Percentiles rank a stretch among this genome's conserved stretches.
These are phyloP conservation scores for Mesotaenium endlicherianum DNA, from an alignment of 139 green algal species.

Conservation along the genomic window DNA sequence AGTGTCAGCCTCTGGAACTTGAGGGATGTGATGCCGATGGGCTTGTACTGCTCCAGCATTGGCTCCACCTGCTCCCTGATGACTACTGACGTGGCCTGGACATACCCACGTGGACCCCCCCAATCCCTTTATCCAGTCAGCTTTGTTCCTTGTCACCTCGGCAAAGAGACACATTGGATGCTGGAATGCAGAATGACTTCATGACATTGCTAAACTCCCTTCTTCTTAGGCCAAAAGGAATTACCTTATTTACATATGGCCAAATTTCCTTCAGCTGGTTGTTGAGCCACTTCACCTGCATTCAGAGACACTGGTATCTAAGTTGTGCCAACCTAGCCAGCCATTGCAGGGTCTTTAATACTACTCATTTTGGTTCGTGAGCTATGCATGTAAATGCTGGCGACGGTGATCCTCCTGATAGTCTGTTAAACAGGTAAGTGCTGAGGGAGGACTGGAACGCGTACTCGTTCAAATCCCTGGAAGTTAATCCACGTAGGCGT, in stretches of 20 bases:
- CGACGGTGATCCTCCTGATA: neutral
- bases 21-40: constrained; percentile 8
- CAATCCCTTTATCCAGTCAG: neutral
- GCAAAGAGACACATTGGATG: too few species aligned
- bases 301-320: neutral
- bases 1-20: constrained; percentile 32
- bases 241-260: constrained; percentile 37
- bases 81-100: constrained; percentile 16
- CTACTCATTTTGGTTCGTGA: too few species aligned
- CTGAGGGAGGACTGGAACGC: neutral
- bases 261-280: constrained; percentile 33
- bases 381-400: too few species aligned
- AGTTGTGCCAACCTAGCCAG: neutral
- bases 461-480: neutral
- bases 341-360: neutral
- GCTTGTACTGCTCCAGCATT: constrained; percentile 13
- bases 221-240: neutral
- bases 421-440: neutral
- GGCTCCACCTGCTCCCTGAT: constrained; percentile 37
- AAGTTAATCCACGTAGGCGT: neutral
- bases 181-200: too few species aligned
- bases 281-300: constrained; percentile 38
- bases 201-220: neutral
- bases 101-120: neutral
- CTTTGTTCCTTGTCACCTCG: neutral